These are phyloP conservation scores for Fusarium dlaminii DNA, from an alignment of 2,329 filamentous ascomycete species.

Conservation along the genomic window DNA sequence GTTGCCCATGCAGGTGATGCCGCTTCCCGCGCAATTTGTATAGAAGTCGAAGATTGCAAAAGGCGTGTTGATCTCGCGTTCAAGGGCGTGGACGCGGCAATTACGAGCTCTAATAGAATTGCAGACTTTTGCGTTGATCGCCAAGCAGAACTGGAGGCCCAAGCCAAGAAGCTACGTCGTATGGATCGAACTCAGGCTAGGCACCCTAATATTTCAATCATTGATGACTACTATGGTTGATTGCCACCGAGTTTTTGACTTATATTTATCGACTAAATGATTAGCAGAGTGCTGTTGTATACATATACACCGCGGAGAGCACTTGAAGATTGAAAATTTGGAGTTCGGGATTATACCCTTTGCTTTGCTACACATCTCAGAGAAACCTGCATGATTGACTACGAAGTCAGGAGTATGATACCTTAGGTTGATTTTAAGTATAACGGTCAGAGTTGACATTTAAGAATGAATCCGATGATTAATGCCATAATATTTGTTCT, in stretches of 20 bases:
- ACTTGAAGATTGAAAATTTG: background rate
- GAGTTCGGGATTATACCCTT: constrained; percentile 1
- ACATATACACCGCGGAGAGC: background rate
- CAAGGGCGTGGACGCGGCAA: background rate
- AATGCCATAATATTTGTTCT: background rate
- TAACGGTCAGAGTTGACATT: background rate
- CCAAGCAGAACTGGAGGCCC: constrained; percentile 1
- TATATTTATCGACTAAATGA: background rate
- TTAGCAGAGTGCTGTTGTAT: background rate
- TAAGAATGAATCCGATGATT: background rate
- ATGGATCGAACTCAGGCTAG: constrained; percentile 4
- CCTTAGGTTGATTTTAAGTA: background rate
- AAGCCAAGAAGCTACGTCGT: constrained; percentile 8
- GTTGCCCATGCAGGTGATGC: background rate
- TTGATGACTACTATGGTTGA: background rate
- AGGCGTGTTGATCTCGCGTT: background rate
- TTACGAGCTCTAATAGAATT: background rate
- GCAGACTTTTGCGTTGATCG: background rate
- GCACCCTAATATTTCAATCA: background rate
- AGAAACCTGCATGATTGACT: background rate
- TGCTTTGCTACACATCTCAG: background rate
- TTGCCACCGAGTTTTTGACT: background rate
- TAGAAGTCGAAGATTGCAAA: constrained; percentile 7
- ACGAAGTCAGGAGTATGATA: background rate
- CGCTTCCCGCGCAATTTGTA: background rate